Base-by-base conservation (phyloP, 1,139 yeast genomes). In the Protomyces inouyei region DNA sequence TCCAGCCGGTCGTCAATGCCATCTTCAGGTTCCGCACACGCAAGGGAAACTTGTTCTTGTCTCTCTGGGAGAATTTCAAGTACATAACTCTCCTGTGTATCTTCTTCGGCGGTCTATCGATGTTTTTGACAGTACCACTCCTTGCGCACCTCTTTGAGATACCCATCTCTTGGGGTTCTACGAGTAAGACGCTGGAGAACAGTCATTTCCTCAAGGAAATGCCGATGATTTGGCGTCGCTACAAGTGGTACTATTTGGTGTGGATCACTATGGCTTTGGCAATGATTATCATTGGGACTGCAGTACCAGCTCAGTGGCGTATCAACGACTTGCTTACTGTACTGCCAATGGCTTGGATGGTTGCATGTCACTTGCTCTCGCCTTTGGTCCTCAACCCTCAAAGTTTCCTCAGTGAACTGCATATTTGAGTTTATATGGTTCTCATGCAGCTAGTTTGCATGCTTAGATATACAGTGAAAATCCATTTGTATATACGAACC, bases 81-180 rank as follows among this genome's bases (percentile, higher is more conserved):
- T 67, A 56, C 37, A 67, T 67, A 3, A 14, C 61, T 6, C 45
- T 66, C 32, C 61, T 66, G 63, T 59, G 57, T 32, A 45, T 66
- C 35, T 67, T 66, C 64, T 64, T 65, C 21, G 68, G 68, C 23
- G 65, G 69, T 5, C 55, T 67, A 9, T 66, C 69, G 12, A 66
- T 68, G 65, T 68, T 64, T 38, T 25, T 67, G 37, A 55, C 64
- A 37, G 53, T 65, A 3, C 68, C 69, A 25, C 16, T 67, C 6
- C 48, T 66, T 21, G 60, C 57, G 21, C 69, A 66, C 46, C 56
- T 67, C 61, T 60, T 67, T 21, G 65, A 65, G 6, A 46, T 66
- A 16, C 66, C 64, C 55, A 67, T 67, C 52, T 65, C 65, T 23
- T 67, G 68, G 69, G 67, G 68, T 8, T 67, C 68, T 2, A 67